Conservation (phyloP, 2,329 filamentous ascomycete genomes). For the Hymenoscyphus repandus region DNA sequence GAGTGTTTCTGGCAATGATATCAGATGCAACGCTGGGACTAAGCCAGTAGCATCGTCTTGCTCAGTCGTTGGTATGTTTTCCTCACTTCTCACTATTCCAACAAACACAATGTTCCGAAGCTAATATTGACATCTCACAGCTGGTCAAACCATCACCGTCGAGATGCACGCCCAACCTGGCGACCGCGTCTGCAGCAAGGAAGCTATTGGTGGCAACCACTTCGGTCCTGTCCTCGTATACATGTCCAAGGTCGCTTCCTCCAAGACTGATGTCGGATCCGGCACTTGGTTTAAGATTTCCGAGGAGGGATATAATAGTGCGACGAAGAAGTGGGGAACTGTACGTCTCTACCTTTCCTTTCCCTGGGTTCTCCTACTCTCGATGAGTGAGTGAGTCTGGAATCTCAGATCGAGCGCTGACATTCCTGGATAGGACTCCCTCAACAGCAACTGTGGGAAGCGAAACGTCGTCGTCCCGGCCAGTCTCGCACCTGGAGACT, state of each 20-base stretch:
- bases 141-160: slow-evolving; percentile 44
- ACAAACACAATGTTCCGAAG: not conserved
- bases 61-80: slow-evolving; percentile 11
- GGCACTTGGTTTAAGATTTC: slow-evolving; percentile 48
- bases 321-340: slow-evolving; percentile 11
- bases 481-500: slow-evolving; percentile 48
- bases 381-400: not conserved
- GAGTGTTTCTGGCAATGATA: slow-evolving; percentile 42
- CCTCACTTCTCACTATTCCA: not conserved
- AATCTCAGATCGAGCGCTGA: not conserved
- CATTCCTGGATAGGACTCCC: slow-evolving; percentile 1
- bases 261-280: slow-evolving; percentile 39
- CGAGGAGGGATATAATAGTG: slow-evolving; percentile 7
- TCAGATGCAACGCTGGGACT: slow-evolving; percentile 43
- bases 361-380: not conserved
- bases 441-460: slow-evolving; percentile 39
- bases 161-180: slow-evolving; percentile 53
- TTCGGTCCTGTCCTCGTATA: slow-evolving; percentile 50
- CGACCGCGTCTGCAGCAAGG: slow-evolving; percentile 40
- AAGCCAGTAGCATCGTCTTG: slow-evolving; percentile 32
- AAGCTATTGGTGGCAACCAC: slow-evolving; percentile 50
- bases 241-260: slow-evolving; percentile 44
- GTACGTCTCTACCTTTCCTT: not conserved
- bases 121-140: not conserved
- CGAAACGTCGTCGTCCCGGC: slow-evolving; percentile 44